phyloP scores from a whole-genome alignment of 495 filamentous ascomycete species.

The Penicillium alfredii region DNA sequence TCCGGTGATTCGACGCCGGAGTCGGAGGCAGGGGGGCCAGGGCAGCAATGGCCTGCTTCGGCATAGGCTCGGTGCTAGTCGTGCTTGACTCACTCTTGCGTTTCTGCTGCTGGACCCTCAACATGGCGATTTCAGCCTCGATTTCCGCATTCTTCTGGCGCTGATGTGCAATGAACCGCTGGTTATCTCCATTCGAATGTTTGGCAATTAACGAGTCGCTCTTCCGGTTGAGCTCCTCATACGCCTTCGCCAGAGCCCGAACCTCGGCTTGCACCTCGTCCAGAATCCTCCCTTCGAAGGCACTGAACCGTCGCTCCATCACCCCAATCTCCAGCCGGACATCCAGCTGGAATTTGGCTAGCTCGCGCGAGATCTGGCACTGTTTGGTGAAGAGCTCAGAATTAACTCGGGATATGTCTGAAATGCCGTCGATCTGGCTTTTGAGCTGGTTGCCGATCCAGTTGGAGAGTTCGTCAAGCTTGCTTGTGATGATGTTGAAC shows the following conservation, averaged over 20 bases:
- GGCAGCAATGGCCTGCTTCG: slow-evolving; percentile 1
- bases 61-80: slow-evolving; percentile 3
- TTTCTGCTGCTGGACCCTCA: slow-evolving; percentile 1
- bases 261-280: slow-evolving; percentile 11
- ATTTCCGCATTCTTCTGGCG: slow-evolving; percentile 7
- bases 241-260: slow-evolving; percentile 1
- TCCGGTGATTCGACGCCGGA: too few relatives aligned
- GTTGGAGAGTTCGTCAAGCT: slow-evolving; percentile 7
- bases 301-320: slow-evolving; percentile 8
- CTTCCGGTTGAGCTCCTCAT: slow-evolving; percentile 9
- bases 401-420: slow-evolving; percentile 9
- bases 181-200: neutral
- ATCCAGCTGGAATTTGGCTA: slow-evolving; percentile 12
- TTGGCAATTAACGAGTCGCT: slow-evolving; percentile 3
- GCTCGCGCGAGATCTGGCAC: slow-evolving; percentile 5
- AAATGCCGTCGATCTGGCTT: slow-evolving; percentile 2
- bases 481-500: slow-evolving; percentile 2
- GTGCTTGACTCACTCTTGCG: slow-evolving; percentile 1
- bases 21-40: too few relatives aligned
- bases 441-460: slow-evolving; percentile 16
- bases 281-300: slow-evolving; percentile 6
- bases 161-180: slow-evolving; percentile 7
- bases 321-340: slow-evolving; percentile 6
- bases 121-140: slow-evolving; percentile 3
- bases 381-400: slow-evolving; percentile 8